These are phyloP conservation scores for Clohesyomyces aquaticus DNA, from an alignment of 495 filamentous ascomycete species.

Conservation along the genomic window DNA sequence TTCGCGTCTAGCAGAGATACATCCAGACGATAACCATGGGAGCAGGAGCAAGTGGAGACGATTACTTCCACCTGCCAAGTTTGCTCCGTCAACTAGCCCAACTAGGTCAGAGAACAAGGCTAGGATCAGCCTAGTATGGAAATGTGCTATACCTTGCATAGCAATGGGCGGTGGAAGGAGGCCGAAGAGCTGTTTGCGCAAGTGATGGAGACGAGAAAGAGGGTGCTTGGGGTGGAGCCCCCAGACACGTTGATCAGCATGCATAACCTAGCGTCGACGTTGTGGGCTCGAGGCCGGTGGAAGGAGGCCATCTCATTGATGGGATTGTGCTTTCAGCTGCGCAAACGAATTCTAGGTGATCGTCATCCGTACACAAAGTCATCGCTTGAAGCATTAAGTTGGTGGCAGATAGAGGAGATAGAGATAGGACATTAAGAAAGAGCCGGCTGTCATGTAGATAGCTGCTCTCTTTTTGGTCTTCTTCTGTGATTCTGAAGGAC, in stretches of 20 bases:
- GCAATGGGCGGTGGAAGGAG: slow-evolving; percentile 18
- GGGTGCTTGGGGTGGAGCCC: slow-evolving; percentile 33
- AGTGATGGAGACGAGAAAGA: slow-evolving; percentile 10
- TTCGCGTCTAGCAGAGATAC: slow-evolving; percentile 30
- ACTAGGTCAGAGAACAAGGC: slow-evolving; percentile 2
- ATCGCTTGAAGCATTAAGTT: too few species aligned
- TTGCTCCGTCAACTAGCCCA: slow-evolving; percentile 5
- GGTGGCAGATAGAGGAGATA: slow-evolving; percentile 4
- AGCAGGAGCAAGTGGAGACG: slow-evolving; percentile 41
- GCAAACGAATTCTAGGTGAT: too few species aligned
- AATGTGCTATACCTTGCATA: slow-evolving; percentile 7
- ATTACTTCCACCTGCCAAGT: slow-evolving; percentile 43
- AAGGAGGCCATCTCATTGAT: slow-evolving; percentile 37
- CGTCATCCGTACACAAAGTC: too few species aligned
- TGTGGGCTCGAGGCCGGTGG: slow-evolving; percentile 24
- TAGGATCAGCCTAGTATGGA: slow-evolving; percentile 14
- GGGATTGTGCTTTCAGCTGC: too few species aligned
- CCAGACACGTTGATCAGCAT: slow-evolving; percentile 28
- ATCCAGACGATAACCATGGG: slow-evolving; percentile 37
- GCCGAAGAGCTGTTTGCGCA: slow-evolving; percentile 14
- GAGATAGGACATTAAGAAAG: too few species aligned
- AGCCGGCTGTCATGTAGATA: too few species aligned
- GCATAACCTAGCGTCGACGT: slow-evolving; percentile 14
- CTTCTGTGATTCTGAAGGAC: too few species aligned
- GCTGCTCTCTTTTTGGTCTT: too few species aligned